phyloP scores from a whole-genome alignment of 1,284 basidiomycete genomes.

The Malassezia slooffiae region DNA sequence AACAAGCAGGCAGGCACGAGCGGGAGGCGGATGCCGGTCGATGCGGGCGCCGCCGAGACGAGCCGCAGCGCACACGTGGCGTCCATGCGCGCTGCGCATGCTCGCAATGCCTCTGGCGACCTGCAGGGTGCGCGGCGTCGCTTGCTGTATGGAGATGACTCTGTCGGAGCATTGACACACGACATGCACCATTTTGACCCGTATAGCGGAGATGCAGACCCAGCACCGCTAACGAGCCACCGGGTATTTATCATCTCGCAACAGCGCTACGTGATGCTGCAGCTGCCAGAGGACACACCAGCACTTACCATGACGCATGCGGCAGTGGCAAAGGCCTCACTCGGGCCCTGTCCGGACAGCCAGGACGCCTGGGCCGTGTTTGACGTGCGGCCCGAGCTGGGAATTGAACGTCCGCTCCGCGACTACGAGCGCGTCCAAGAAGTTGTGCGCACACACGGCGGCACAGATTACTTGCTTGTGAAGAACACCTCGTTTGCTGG shows the following conservation, averaged over 20 bases:
- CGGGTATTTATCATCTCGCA: conserved; percentile 6
- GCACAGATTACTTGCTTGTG: conserved; percentile 33
- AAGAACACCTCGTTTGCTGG: conserved; percentile 35
- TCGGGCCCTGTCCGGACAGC: conserved; percentile 4
- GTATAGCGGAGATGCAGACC: too few relatives aligned
- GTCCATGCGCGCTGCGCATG: too few relatives aligned
- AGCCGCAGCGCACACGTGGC: too few relatives aligned
- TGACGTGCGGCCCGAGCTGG: conserved; percentile 31
- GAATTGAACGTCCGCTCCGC: conserved; percentile 40
- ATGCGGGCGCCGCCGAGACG: too few relatives aligned
- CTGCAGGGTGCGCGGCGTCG: too few relatives aligned
- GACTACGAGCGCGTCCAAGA: conserved; percentile 42
- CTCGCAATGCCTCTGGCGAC: too few relatives aligned
- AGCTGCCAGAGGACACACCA: neutral
- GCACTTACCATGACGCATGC: neutral
- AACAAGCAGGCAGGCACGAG: too few relatives aligned
- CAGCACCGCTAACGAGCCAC: too few relatives aligned
- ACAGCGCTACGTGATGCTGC: conserved; percentile 7
- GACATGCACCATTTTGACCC: too few relatives aligned
- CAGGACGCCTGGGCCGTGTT: conserved; percentile 37
- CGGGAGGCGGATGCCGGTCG: too few relatives aligned
- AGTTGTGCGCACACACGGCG: conserved; percentile 23
- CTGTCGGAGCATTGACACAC: too few relatives aligned
- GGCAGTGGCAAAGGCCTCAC: neutral
- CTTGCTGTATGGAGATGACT: too few relatives aligned